Evolutionary conservation across 805 yeast genomes (phyloP), one percentile per base, ranked within the genome.

Genomic region (Hanseniaspora guilliermondii): DNA sequence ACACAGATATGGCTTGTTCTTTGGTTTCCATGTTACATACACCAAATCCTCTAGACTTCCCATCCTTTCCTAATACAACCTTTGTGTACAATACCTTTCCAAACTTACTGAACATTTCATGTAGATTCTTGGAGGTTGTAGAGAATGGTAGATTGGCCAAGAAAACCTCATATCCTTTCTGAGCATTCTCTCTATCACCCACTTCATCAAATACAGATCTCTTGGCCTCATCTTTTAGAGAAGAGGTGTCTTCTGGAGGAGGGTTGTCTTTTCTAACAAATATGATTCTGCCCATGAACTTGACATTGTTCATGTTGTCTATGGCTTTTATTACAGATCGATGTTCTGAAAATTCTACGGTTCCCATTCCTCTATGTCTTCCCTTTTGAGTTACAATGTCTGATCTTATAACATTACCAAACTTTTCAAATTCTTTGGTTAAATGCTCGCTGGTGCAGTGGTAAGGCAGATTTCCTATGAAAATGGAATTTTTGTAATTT

Each of bases 211-310:
- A 46, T 37, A 44, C 55, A 53, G 57, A 50, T 35, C 11, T 52
- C 46, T 36, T 59, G 16, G 56, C 55, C 24, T 53, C 56, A 38
- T 56, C 53, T 12, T 49, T 59, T 33, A 58, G 53, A 6, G 55
- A 8, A n/a, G 25, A 17, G 49, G 40, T 36, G 19, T 59, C 57
- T 45, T 61, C 71, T 61, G 91, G 93, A 27, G 93, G 93, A 36
- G 93, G 93, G 65, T 86, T 83, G 69, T 88, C 95, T 65, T 83
- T 94, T 70, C 97, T 82, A 9, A 89, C 95, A 67, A 84, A 87
- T 44, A 88, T 83, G 61, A 79, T 82, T 67, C 97, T 81, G 14
- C 87, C 94, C 63, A 73, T 69, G 58, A 81, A 77, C 36, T 71
- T 73, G 32, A 80, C 73, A 63, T 85, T 82, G 68, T 85, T 84